Percentiles rank a stretch among this genome's conserved stretches.
phyloP scores from a whole-genome alignment of 371 early-diverging fungal genomes.

The Rhizopus arrhizus region DNA sequence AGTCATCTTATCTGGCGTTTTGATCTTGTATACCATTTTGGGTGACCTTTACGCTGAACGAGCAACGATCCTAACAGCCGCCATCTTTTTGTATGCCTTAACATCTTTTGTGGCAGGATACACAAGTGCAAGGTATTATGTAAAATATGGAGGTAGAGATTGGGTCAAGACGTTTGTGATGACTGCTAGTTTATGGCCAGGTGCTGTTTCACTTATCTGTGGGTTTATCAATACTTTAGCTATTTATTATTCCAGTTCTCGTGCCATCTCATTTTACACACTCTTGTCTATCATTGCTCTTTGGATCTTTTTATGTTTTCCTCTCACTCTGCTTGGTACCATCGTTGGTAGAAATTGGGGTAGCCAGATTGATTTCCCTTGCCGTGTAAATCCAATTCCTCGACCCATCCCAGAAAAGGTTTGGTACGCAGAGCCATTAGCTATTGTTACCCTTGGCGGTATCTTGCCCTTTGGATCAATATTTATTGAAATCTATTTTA shows the following conservation, averaged over 20 bases:
- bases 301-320: slow-evolving; percentile 78
- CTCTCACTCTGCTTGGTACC: slow-evolving; percentile 77
- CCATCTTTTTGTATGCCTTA: slow-evolving; percentile 80
- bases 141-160: slow-evolving; percentile 72
- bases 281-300: slow-evolving; percentile 73
- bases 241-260: slow-evolving; percentile 72
- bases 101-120: slow-evolving; percentile 76
- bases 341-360: slow-evolving; percentile 76
- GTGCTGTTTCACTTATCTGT: slow-evolving; percentile 57
- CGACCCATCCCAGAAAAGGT: slow-evolving; percentile 78
- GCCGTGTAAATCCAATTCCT: slow-evolving; percentile 83
- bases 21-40: slow-evolving; percentile 72
- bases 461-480: slow-evolving; percentile 83
- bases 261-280: slow-evolving; percentile 79
- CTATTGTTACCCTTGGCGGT: slow-evolving; percentile 69
- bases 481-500: slow-evolving; percentile 87
- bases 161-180: slow-evolving; percentile 75
- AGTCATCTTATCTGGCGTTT: slow-evolving; percentile 59
- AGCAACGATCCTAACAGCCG: slow-evolving; percentile 76
- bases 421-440: slow-evolving; percentile 71
- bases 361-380: slow-evolving; percentile 70
- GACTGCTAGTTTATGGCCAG: slow-evolving; percentile 77
- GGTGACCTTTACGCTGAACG: slow-evolving; percentile 79
- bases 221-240: slow-evolving; percentile 74
- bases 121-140: slow-evolving; percentile 69